These are phyloP conservation scores for Pseudogymnoascus sp. DNA, from an alignment of 2,329 filamentous ascomycete species.

Conservation along the genomic window DNA sequence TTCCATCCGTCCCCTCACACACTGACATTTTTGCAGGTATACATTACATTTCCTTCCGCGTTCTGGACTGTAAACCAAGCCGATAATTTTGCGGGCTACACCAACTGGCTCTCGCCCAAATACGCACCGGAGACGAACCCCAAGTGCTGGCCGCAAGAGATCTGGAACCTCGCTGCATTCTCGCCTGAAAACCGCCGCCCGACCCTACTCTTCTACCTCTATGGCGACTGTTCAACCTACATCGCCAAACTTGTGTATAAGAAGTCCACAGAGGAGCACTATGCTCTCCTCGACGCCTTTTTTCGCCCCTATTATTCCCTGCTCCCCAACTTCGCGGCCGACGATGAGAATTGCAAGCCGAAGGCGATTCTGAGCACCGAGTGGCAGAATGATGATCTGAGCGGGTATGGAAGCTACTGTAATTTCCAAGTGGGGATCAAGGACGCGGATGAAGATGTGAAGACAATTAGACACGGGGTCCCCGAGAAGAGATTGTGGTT, in stretches of 20 bases:
- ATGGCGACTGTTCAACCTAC: slow-evolving; percentile 36
- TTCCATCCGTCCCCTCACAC: neutral
- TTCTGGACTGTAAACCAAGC: slow-evolving; percentile 44
- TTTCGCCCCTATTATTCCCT: slow-evolving; percentile 59
- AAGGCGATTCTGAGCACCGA: slow-evolving; percentile 50
- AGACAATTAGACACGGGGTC: slow-evolving; percentile 42
- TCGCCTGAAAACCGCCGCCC: slow-evolving; percentile 44
- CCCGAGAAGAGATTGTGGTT: slow-evolving; percentile 44
- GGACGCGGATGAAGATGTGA: slow-evolving; percentile 52
- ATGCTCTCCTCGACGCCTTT: slow-evolving; percentile 35
- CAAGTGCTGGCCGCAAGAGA: slow-evolving; percentile 52
- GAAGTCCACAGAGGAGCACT: slow-evolving; percentile 17
- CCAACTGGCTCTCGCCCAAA: slow-evolving; percentile 51
- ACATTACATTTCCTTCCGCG: slow-evolving; percentile 51
- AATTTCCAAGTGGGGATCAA: slow-evolving; percentile 60
- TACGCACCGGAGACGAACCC: slow-evolving; percentile 47
- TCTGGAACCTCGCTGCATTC: slow-evolving; percentile 54
- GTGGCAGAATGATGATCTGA: slow-evolving; percentile 60
- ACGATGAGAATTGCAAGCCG: slow-evolving; percentile 44
- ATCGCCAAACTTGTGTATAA: slow-evolving; percentile 22
- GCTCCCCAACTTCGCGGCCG: slow-evolving; percentile 48
- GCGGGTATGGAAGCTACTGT: slow-evolving; percentile 60
- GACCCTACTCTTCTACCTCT: slow-evolving; percentile 61
- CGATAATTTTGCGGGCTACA: slow-evolving; percentile 39
- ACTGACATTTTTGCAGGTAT: slow-evolving; percentile 20